These are phyloP conservation scores for Ustanciosporium gigantosporum DNA, from an alignment of 1,284 basidiomycete genomes.

Conservation along the genomic window DNA sequence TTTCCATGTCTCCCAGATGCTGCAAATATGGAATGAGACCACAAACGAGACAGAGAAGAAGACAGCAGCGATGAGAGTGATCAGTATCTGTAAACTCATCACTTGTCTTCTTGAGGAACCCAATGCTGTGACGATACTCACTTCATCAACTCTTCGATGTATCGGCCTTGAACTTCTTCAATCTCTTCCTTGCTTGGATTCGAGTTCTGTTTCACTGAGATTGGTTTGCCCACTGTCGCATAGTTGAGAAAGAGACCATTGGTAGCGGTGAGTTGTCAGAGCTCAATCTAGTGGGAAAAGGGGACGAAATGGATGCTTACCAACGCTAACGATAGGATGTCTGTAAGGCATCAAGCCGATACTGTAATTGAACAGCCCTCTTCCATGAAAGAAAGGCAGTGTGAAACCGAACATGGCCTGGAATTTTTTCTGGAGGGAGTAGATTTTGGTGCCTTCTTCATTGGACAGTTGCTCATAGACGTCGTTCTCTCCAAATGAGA, in stretches of 20 bases:
- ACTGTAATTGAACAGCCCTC: conserved; percentile 70
- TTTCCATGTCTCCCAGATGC: conserved; percentile 59
- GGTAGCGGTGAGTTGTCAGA: neutral
- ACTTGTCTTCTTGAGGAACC: too few species aligned
- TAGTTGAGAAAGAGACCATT: neutral
- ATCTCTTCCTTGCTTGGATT: conserved; percentile 82
- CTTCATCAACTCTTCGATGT: conserved; percentile 75
- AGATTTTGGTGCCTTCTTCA: conserved; percentile 85
- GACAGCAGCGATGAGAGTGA: neutral
- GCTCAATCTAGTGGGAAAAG: too few species aligned
- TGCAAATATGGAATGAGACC: conserved; percentile 10
- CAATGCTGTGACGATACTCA: conserved; percentile 19
- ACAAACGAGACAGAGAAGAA: too few species aligned
- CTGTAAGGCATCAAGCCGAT: conserved; percentile 86
- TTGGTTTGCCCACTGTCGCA: conserved; percentile 74
- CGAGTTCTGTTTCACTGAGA: conserved; percentile 75
- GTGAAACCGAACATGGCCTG: conserved; percentile 83
- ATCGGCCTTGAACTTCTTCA: conserved; percentile 76
- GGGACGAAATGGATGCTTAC: too few species aligned
- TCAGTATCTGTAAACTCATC: too few species aligned
- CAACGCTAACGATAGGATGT: conserved; percentile 88
- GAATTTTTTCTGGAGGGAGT: conserved; percentile 62
- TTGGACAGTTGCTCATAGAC: conserved; percentile 96
- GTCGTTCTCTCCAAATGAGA: conserved; percentile 94
- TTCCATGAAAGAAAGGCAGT: conserved; percentile 87